Base-by-base conservation (phyloP, 176 grass and related monocot species). In the Rhynchospora pubera region DNA sequence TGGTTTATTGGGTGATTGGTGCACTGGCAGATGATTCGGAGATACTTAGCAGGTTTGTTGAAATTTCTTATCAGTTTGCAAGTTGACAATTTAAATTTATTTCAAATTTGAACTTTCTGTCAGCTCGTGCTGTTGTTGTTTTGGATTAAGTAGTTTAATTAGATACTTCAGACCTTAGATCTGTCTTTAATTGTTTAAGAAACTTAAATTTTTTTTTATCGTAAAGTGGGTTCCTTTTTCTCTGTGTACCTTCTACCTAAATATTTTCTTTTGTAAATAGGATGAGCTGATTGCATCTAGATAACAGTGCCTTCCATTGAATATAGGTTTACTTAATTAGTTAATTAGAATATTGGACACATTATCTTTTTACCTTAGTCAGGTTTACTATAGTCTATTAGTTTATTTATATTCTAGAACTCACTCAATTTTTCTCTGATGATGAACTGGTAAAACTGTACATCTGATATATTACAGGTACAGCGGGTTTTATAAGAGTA, bases 1-100 rank as follows among this genome's bases (percentile, higher is more conserved):
- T 98, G 57, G 89, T 93, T 86, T 98, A 98, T 78, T 98, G 96
- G 96, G 87, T 98, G 57, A 98, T 98, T 77, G 96, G 96, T 45
- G 82, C 90, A 0, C 82, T 98, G 9, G 89, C 92, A 6, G 88
- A 94, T 46, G 95, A 98, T 24, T 82, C 92, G 0, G 47, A 93
- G 21, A 85, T 93, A n/a, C 90, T 98, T 21, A 98, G 95, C 92
- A 94, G 95, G 95, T 26, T 43, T 59, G 18, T 21, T 65, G 42
- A 8, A 7, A 15, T 63, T 78, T 43, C 32, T 43, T 45, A 2
- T 22, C 19, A 28, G 7, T 22, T 58, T 46, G 3, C 53, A 72
- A 73, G 2, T 18, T 28, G 63, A 2, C 46, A 48, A 5, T 65
- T 16, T 1, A 24, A 9, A 75, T 75, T 71, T 50, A 1, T n/a